Evolutionary conservation across 2,329 filamentous ascomycete species (phyloP).

Genomic region (Apiospora koreana): DNA sequence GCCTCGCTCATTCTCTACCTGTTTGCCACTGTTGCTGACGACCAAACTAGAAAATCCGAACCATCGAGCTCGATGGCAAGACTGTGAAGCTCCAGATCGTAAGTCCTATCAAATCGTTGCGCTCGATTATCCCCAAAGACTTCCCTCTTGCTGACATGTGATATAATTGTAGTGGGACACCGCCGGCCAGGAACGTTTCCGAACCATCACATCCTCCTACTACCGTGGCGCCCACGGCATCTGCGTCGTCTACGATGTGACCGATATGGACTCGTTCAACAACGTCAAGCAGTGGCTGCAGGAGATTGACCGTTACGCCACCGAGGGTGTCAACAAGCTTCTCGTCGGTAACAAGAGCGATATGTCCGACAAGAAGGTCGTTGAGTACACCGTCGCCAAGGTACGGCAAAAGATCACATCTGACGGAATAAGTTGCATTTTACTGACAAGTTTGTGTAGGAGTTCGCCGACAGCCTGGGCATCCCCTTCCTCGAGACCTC

Average conservation of each 20-base stretch:
- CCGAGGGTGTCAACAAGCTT: conserved; percentile 99
- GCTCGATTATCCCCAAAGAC: not conserved
- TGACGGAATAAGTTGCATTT: not conserved
- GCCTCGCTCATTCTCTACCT: not conserved
- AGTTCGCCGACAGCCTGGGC: conserved; percentile 97
- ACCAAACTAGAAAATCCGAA: conserved; percentile 87
- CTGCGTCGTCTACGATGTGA: conserved; percentile 99
- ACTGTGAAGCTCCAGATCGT: conserved; percentile 99
- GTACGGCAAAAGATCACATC: conserved; percentile 50
- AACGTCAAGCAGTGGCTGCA: conserved; percentile 99
- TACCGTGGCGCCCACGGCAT: conserved; percentile 99
- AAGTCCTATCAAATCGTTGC: conserved; percentile 41
- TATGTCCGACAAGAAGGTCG: conserved; percentile 99
- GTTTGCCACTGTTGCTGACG: conserved; percentile 30
- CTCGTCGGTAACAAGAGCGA: conserved; percentile 99
- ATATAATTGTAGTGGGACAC: conserved; percentile 82
- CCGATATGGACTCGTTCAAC: conserved; percentile 99
- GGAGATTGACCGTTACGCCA: conserved; percentile 98
- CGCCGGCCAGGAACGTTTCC: conserved; percentile 98
- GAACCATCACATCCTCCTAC: conserved; percentile 99
- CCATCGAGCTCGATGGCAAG: conserved; percentile 99
- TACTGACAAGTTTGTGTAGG: conserved; percentile 53
- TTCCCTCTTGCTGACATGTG: conserved; percentile 30
- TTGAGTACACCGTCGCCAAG: conserved; percentile 99
- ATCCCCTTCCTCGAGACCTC: conserved; percentile 99